Conservation (phyloP, 495 filamentous ascomycete species). For the Penicillium subrubescens region DNA sequence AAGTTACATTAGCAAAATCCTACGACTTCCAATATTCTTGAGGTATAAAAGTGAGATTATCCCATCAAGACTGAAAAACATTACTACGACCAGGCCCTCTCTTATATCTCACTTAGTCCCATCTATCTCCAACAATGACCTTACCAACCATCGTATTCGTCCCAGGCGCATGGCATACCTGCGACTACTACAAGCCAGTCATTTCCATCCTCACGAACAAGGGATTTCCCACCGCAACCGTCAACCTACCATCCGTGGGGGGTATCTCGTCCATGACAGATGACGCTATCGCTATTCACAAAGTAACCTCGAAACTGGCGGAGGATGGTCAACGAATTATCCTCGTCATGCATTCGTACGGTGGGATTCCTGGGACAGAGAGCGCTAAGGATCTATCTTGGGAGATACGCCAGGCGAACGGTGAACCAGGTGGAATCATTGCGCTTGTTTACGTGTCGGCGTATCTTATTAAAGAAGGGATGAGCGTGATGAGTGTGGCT, state of each 20-base stretch:
- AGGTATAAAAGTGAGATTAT: neutral
- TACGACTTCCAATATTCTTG: neutral
- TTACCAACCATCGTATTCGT: neutral
- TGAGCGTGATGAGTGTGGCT: neutral
- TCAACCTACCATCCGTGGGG: neutral
- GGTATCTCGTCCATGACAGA: neutral
- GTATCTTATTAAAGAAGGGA: neutral
- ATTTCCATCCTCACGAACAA: neutral
- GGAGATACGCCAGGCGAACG: neutral
- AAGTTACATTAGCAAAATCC: neutral
- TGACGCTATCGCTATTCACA: neutral
- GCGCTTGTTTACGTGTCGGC: neutral
- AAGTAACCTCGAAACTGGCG: neutral
- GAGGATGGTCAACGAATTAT: neutral
- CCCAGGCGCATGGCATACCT: neutral
- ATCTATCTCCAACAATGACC: neutral
- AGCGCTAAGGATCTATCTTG: neutral
- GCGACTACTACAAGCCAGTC: neutral
- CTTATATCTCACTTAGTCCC: neutral
- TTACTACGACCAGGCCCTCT: neutral
- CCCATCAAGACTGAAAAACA: neutral
- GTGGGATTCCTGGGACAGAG: neutral
- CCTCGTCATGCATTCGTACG: neutral
- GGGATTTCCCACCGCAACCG: neutral
- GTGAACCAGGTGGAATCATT: neutral